Conservation (phyloP, 2,329 filamentous ascomycete genomes). For the Penicillium expansum region DNA sequence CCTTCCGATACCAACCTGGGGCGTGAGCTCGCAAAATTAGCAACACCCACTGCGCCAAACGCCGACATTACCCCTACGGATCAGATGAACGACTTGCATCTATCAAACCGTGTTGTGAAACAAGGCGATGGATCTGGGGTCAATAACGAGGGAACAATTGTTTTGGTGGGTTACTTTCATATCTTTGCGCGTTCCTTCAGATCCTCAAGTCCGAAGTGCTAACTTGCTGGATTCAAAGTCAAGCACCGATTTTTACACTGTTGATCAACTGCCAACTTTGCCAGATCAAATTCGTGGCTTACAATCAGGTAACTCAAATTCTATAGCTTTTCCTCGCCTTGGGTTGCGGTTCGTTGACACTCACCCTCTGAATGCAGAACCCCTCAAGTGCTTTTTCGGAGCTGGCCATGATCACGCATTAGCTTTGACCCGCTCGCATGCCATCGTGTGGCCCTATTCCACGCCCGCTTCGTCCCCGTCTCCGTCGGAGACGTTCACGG, state of each 20-base stretch:
- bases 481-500: slow-evolving; percentile 65
- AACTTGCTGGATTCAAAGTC: slow-evolving; percentile 53
- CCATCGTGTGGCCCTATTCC: slow-evolving; percentile 87
- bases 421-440: slow-evolving; percentile 74
- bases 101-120: slow-evolving; percentile 40
- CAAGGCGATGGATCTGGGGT: slow-evolving; percentile 35
- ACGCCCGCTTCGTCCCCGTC: slow-evolving; percentile 33
- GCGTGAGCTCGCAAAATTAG: slow-evolving; percentile 18
- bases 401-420: slow-evolving; percentile 71
- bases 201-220: slow-evolving; percentile 5
- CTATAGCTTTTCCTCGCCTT: slow-evolving; percentile 9
- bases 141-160: slow-evolving; percentile 33
- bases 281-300: slow-evolving; percentile 72
- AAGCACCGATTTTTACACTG: slow-evolving; percentile 78
- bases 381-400: slow-evolving; percentile 64
- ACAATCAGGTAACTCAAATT: slow-evolving; percentile 57
- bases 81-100: slow-evolving; percentile 28
- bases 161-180: slow-evolving; percentile 32
- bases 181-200: slow-evolving; percentile 7
- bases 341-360: slow-evolving; percentile 13
- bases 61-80: slow-evolving; percentile 16
- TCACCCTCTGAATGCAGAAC: slow-evolving; percentile 44
- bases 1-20: slow-evolving; percentile 20
- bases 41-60: slow-evolving; percentile 12
- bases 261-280: slow-evolving; percentile 78